These are phyloP conservation scores for Infundibulicybe gibba DNA, from an alignment of 768 basidiomycete genomes.

Conservation along the genomic window DNA sequence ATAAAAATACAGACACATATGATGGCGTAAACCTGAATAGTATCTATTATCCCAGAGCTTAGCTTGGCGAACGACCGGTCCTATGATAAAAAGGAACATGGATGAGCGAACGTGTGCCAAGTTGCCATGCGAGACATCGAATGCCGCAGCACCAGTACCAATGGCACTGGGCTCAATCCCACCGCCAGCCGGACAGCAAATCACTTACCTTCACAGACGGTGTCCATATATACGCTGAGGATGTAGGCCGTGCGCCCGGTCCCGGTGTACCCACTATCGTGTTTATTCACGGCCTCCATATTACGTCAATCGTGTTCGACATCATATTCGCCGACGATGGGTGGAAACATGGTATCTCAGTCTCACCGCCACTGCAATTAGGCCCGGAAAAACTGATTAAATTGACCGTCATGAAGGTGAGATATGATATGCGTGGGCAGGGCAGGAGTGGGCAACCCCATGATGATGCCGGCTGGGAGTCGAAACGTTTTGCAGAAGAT, in stretches of 20 bases:
- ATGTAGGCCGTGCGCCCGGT: too few relatives aligned
- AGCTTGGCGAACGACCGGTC: too few relatives aligned
- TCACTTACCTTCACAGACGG: background rate
- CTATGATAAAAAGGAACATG: too few relatives aligned
- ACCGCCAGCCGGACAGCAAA: constrained; percentile 10
- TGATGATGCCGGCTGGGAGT: background rate
- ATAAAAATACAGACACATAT: too few relatives aligned
- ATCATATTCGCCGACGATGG: background rate
- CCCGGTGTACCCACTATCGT: constrained; percentile 5
- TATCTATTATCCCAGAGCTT: too few relatives aligned
- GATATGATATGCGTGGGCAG: background rate
- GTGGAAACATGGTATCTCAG: background rate
- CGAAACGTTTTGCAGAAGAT: background rate
- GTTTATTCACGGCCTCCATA: background rate
- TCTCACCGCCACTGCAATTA: background rate
- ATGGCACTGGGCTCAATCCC: constrained; percentile 1
- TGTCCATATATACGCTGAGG: too few relatives aligned
- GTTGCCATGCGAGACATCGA: too few relatives aligned
- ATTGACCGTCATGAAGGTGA: background rate
- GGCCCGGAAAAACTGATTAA: background rate
- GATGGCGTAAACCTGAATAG: too few relatives aligned
- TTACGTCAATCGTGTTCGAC: background rate
- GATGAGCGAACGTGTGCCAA: too few relatives aligned
- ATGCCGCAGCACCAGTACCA: too few relatives aligned
- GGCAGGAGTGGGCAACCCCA: background rate